Evolutionary conservation across 2,329 filamentous ascomycete species (phyloP).

Genomic region (Sclerotinia nivalis): DNA sequence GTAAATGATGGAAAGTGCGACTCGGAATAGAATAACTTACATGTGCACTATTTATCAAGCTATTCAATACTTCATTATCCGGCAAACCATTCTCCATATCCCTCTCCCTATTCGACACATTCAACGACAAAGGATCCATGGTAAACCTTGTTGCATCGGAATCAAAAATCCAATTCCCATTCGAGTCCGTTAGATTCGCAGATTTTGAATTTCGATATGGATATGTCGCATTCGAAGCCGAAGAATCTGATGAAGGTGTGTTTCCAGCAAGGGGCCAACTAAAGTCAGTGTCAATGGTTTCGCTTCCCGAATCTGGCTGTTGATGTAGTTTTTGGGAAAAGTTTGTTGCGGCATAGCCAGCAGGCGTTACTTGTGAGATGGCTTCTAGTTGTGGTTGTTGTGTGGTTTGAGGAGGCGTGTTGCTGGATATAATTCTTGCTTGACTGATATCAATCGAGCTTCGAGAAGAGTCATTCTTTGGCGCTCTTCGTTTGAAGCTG

Average conservation of each 20-base stretch:
- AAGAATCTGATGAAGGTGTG: constrained; percentile 24
- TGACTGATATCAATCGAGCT: constrained; percentile 8
- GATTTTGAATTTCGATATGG: constrained; percentile 6
- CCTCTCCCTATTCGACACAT: background rate
- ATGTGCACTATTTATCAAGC: background rate
- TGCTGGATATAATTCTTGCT: background rate
- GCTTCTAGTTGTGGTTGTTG: background rate
- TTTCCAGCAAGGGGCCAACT: constrained; percentile 16
- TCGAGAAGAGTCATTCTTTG: background rate
- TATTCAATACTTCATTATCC: constrained; percentile 3
- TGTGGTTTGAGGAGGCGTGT: background rate
- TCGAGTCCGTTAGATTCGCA: background rate
- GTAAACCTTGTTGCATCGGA: background rate
- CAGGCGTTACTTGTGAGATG: background rate
- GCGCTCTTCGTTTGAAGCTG: background rate
- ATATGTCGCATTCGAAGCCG: constrained; percentile 14
- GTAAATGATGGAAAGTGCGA: background rate
- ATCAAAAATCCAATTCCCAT: constrained; percentile 5
- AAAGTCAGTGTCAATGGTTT: constrained; percentile 20
- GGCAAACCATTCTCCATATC: background rate
- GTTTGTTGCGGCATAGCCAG: background rate
- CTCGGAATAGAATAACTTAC: background rate
- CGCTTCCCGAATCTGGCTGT: constrained; percentile 4
- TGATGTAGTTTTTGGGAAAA: background rate
- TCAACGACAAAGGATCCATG: background rate